Conservation (phyloP, 2,329 filamentous ascomycete genomes). For the Cyanodermella asteris region DNA sequence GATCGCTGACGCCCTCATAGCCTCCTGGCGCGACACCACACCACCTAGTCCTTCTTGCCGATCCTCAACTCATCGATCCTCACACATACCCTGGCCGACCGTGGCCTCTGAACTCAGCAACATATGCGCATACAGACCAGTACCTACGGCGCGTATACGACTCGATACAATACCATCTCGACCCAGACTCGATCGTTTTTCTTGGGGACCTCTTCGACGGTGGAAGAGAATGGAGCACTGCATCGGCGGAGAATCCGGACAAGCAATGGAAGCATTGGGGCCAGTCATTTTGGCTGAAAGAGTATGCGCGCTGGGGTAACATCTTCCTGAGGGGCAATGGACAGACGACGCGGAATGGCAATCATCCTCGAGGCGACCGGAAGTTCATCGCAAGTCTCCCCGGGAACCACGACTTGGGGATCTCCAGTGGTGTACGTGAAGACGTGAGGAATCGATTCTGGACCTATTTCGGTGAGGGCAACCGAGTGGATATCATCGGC, state of each 20-base stretch:
- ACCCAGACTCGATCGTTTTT: conserved; percentile 78
- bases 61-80: conserved; percentile 80
- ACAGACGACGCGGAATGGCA: background rate
- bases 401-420: conserved; percentile 88
- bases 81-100: conserved; percentile 81
- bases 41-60: conserved; percentile 63
- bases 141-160: conserved; percentile 69
- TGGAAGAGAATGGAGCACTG: conserved; percentile 79
- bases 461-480: conserved; percentile 76
- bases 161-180: conserved; percentile 50
- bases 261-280: conserved; percentile 55
- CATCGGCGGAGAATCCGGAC: conserved; percentile 33
- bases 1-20: conserved; percentile 23
- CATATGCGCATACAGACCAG: conserved; percentile 60
- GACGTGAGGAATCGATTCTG: conserved; percentile 66
- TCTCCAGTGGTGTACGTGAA: conserved; percentile 63
- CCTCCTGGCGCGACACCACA: conserved; percentile 59
- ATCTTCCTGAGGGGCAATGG: conserved; percentile 42
- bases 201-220: conserved; percentile 90
- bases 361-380: conserved; percentile 28
- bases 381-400: conserved; percentile 71
- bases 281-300: conserved; percentile 62
- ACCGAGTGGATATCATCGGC: conserved; percentile 71
- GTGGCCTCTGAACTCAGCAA: conserved; percentile 46
- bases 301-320: conserved; percentile 66